Evolutionary conservation across 345 rosid genomes (phyloP).

Genomic region (Fremontodendron californicum): DNA sequence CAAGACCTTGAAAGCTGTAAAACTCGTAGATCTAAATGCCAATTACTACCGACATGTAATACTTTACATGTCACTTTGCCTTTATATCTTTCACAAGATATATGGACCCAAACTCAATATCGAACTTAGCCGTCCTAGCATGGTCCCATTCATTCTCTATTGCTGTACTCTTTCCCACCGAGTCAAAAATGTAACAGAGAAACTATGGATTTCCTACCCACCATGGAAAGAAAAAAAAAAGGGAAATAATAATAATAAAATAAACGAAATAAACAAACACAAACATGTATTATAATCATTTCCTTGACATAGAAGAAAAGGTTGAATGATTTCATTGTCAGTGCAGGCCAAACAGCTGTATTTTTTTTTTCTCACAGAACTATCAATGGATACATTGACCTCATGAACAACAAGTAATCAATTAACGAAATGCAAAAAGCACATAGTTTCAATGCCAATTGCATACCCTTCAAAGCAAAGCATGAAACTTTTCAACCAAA

Average conservation of each 20-base stretch:
- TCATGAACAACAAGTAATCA: slow-evolving; percentile 8
- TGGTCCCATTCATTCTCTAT: slow-evolving; percentile 3
- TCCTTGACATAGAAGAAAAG: slow-evolving; percentile 35
- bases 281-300: slow-evolving; percentile 6
- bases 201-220: slow-evolving; percentile 16
- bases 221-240: not conserved
- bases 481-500: not conserved
- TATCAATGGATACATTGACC: not conserved
- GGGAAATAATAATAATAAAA: not conserved
- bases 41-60: slow-evolving; percentile 17
- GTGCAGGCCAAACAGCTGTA: not conserved
- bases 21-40: slow-evolving; percentile 23
- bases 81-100: slow-evolving; percentile 33
- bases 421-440: not conserved
- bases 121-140: slow-evolving; percentile 19
- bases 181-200: slow-evolving; percentile 18
- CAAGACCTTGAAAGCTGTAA: not conserved
- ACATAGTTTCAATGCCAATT: not conserved
- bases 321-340: slow-evolving; percentile 9
- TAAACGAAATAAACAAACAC: not conserved
- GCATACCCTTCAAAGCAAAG: not conserved
- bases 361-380: not conserved
- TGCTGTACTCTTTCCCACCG: not conserved
- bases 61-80: slow-evolving; percentile 7
- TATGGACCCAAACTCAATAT: slow-evolving; percentile 31